These are phyloP conservation scores for Penicillium fuscoglaucum DNA, from an alignment of 2,329 filamentous ascomycete genomes.

Conservation along the genomic window DNA sequence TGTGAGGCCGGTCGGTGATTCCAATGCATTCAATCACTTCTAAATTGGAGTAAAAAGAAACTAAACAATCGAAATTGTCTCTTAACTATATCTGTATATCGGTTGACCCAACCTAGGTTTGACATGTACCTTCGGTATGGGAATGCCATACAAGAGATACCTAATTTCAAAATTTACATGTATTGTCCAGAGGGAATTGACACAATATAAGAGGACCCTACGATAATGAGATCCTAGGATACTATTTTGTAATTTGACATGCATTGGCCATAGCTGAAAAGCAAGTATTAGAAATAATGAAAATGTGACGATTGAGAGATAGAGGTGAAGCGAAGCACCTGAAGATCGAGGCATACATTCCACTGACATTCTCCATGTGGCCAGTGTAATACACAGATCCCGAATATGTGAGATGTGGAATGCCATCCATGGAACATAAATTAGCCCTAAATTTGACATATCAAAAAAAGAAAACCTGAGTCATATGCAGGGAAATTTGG, in stretches of 20 bases:
- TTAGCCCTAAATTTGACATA: background rate
- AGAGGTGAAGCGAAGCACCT: background rate
- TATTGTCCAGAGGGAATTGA: too few species aligned
- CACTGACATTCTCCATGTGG: constrained; percentile 1
- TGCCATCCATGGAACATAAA: background rate
- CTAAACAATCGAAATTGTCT: too few species aligned
- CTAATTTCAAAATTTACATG: background rate
- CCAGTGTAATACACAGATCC: background rate
- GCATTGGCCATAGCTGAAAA: background rate
- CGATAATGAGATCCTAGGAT: background rate
- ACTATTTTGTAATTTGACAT: background rate
- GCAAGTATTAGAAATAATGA: background rate
- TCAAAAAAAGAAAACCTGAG: background rate
- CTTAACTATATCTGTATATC: too few species aligned
- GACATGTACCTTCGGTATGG: background rate
- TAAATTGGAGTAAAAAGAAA: too few species aligned
- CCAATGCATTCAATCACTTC: background rate
- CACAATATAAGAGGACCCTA: background rate
- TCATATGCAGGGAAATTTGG: constrained; percentile 2
- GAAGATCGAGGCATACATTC: background rate
- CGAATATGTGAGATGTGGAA: background rate
- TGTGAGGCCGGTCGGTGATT: background rate
- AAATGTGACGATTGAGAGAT: background rate
- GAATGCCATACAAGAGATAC: background rate
- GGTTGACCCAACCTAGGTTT: background rate